Evolutionary conservation across 805 yeast genomes (phyloP), one percentile per base, ranked within the genome.

Genomic region (Jamesozyma rosinii): DNA sequence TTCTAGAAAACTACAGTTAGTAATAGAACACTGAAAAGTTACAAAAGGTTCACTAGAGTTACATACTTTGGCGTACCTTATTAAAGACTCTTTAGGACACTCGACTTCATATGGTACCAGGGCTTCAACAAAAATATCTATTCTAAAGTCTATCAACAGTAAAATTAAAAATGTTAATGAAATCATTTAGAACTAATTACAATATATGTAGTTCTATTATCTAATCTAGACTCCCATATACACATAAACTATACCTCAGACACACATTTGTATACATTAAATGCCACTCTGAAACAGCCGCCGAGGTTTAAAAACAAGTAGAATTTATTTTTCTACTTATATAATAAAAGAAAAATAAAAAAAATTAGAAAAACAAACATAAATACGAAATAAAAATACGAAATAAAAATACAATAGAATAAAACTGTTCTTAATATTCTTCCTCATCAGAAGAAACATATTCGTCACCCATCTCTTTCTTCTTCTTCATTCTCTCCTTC

Each of bases 401-500:
- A 20, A 20, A 35, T 19, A 18, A 17, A 14, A 8, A 14, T 17
- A 14, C 5, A 15, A 33, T 20, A 19, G 21, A 35, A 22, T 11
- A 35, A 8, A 11, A 36, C 5, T 20, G 17, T 9, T n/a, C 11
- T 5, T 14, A 22, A n/a, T 10, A 36, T 36, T 17, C 70, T 58
- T 80, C 88, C 39, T 89, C 97, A 58, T 87, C 95, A 59, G 92
- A 89, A 50, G 96, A 88, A 57, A 86, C 95, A 70, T 89, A 90
- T 70, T 89, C 97, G 67, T 89, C 97, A 76, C 96, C 96, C 69
- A 87, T 72, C 70, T 82, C 94, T 89, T 89, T 89, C 95, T 87
- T 89, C 90, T 88, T 89, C 82, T 83, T 85, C 95, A 90, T 85
- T 81, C 97, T 85, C 78, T 88, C 97, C 90, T 89, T 89, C 95